Evolutionary conservation across 129 eudicot genomes (phyloP), one percentile per base, ranked within the genome.

Genomic region (Lactuca sativa): DNA sequence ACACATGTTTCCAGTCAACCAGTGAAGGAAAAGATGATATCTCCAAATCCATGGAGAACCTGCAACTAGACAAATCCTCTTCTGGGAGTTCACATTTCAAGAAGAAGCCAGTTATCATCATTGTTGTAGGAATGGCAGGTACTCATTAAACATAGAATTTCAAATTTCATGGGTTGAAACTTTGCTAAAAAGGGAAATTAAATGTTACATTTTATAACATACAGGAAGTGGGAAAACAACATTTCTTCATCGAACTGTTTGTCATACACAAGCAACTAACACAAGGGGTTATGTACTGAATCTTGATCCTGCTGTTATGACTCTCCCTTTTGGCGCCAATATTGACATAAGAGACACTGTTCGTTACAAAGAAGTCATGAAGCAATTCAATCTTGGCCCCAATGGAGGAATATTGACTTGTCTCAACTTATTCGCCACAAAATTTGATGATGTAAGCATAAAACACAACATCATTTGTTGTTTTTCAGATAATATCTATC

Each of bases 91-190:
- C 72, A 14, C 18, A 41, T 64, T 95, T 90, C 44, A 95, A 95
- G 87, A 85, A 52, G 61, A 95, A 95, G 58, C 99, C 99, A 0
- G 90, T 95, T 43, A 82, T 95, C 33, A 79, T 95, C 52, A 87
- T 95, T 60, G 91, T 95, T 62, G 96, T 95, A 18, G 99, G 99
- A 69, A 95, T 95, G 99, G 99, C 95, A 83, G 99, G 99, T 93
- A 85, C 34, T 32, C 34, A 31, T 64, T 16, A n/a, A n/a, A 47
- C n/a, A 40, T 32, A 51, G 25, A 0, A 31, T 33, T 61, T 49
- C 11, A 21, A 15, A 3, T 55, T 55, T 9, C 54, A 49, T 4
- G 7, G 2, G 6, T 7, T 25, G 30, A 25, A 25, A 25, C 30
- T 25, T 25, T 25, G 44, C 8, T 40, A 40, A 40, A 40, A 40